phyloP scores from a whole-genome alignment of 768 basidiomycete genomes.

The Nidularia pulvinata region DNA sequence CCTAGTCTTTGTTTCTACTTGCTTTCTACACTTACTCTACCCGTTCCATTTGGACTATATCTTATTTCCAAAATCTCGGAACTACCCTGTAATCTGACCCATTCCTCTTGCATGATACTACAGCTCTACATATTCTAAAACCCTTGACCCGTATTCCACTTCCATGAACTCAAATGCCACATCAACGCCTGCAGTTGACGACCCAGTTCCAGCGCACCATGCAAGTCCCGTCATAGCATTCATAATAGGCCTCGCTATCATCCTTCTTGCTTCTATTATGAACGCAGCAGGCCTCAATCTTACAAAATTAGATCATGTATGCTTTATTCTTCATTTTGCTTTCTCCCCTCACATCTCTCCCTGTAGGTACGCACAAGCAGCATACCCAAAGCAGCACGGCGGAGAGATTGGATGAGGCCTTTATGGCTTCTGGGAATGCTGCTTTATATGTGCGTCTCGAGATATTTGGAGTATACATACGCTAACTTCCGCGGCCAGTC shows the following conservation, averaged over 20 bases:
- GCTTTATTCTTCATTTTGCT: conserved; percentile 17
- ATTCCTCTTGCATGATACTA: too few species aligned
- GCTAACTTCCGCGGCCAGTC: conserved; percentile 28
- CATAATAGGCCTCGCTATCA: conserved; percentile 85
- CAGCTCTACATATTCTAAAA: too few species aligned
- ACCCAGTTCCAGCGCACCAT: conserved; percentile 16
- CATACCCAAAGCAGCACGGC: conserved; percentile 75
- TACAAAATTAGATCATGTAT: conserved; percentile 90
- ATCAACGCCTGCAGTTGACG: conserved; percentile 7
- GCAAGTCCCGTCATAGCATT: conserved; percentile 66
- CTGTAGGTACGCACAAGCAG: conserved; percentile 66
- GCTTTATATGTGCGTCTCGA: conserved; percentile 78
- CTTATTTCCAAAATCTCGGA: too few species aligned
- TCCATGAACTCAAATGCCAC: conserved; percentile 1
- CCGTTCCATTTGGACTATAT: too few species aligned
- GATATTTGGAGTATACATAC: not conserved
- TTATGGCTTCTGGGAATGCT: conserved; percentile 92
- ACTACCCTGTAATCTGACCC: too few species aligned
- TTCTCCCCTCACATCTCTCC: not conserved
- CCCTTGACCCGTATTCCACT: too few species aligned
- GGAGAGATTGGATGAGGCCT: conserved; percentile 79
- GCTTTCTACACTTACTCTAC: too few species aligned
- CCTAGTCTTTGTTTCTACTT: too few species aligned
- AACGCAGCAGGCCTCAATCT: conserved; percentile 94
- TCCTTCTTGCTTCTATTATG: conserved; percentile 80